phyloP scores from a whole-genome alignment of 805 yeast genomes.

The Yarrowia sp. region DNA sequence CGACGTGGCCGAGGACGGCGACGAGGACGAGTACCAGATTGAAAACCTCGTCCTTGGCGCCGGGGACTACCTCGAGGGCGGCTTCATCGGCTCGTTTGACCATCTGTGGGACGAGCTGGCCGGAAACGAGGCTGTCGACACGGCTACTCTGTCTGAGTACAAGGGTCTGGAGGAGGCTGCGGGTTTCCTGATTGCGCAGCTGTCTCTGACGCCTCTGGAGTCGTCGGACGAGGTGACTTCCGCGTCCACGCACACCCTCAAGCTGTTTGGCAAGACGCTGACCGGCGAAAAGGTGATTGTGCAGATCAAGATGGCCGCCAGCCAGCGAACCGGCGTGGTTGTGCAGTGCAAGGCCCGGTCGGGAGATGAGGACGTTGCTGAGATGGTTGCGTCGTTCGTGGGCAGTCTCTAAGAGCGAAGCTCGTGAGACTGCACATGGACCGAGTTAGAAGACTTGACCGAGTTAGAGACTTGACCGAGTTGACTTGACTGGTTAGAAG shows the following conservation, averaged over 20 bases:
- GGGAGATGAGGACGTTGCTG: conserved; percentile 47
- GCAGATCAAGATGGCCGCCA: conserved; percentile 45
- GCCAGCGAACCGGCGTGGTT: conserved; percentile 45
- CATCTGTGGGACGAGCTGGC: conserved; percentile 69
- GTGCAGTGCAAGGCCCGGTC: conserved; percentile 32
- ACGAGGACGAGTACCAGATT: conserved; percentile 89
- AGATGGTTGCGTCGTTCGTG: conserved; percentile 48
- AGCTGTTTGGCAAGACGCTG: conserved; percentile 75
- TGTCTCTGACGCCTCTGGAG: conserved; percentile 72
- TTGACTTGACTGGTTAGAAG: no score
- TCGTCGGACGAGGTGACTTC: conserved; percentile 61
- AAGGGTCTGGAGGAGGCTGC: conserved; percentile 55
- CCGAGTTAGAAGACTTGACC: no score
- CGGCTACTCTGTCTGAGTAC: conserved; percentile 59
- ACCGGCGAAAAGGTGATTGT: conserved; percentile 49
- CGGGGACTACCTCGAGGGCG: conserved; percentile 79
- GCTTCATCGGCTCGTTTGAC: conserved; percentile 74
- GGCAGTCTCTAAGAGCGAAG: conserved; percentile 29
- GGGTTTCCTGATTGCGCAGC: conserved; percentile 48
- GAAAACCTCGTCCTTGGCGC: conserved; percentile 71
- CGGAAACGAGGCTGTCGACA: conserved; percentile 55
- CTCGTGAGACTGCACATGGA: no score
- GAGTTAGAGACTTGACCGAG: no score
- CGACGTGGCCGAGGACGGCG: conserved; percentile 73
- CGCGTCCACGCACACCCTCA: conserved; percentile 63